phyloP scores from a whole-genome alignment of 2,329 filamentous ascomycete species.

The Ceratocystis albifundus region DNA sequence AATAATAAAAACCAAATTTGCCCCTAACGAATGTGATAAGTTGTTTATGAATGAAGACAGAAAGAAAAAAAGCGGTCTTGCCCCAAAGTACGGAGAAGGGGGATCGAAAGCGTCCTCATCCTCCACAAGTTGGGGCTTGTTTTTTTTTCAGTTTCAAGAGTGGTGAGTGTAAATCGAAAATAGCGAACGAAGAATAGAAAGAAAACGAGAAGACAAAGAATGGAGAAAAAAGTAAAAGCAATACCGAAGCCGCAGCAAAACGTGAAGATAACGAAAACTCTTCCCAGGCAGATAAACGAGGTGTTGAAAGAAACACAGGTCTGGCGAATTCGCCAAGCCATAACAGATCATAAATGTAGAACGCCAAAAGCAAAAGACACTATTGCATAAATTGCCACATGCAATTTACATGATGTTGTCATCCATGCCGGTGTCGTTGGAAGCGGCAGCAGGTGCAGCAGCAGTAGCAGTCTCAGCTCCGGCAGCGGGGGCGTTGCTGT shows the following conservation, averaged over 20 bases:
- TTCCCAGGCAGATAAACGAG: slow-evolving; percentile 2
- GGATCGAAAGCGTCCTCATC: too few relatives aligned
- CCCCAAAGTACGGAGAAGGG: too few relatives aligned
- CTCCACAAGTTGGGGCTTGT: background rate
- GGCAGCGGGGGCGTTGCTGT: slow-evolving; percentile 40
- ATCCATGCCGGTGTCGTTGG: slow-evolving; percentile 53
- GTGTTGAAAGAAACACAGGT: slow-evolving; percentile 1
- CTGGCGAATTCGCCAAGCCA: slow-evolving; percentile 16
- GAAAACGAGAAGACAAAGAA: slow-evolving; percentile 6
- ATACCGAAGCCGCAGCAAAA: background rate
- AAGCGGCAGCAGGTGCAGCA: slow-evolving; percentile 36
- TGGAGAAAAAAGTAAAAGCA: slow-evolving; percentile 11
- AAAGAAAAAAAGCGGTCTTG: slow-evolving; percentile 17
- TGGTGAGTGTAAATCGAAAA: background rate
- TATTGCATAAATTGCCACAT: background rate
- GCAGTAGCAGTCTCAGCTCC: slow-evolving; percentile 38
- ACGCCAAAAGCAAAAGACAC: background rate
- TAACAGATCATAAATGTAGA: slow-evolving; percentile 16
- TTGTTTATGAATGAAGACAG: slow-evolving; percentile 5
- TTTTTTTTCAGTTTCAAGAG: slow-evolving; percentile 12
- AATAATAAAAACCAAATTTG: slow-evolving; percentile 11
- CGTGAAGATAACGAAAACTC: background rate
- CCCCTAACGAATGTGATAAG: background rate
- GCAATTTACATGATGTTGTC: slow-evolving; percentile 30
- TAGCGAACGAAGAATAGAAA: slow-evolving; percentile 1